phyloP scores from a whole-genome alignment of 169 alveolate species.

The Cryptosporidium muris region DNA sequence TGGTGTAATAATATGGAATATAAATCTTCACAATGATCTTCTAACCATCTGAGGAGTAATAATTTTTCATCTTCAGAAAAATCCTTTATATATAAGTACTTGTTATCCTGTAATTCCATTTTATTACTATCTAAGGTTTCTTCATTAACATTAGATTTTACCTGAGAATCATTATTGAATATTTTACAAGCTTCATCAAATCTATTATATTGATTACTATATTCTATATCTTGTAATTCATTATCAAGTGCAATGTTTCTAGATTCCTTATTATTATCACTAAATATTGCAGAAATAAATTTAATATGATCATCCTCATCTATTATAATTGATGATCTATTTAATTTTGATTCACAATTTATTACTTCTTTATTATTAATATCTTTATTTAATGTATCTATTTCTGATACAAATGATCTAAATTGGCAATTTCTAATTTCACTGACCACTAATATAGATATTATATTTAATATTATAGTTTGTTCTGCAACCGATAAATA shows the following conservation, averaged over 20 bases:
- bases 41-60: conserved; percentile 35
- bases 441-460: conserved; percentile 44
- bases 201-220: too few relatives aligned
- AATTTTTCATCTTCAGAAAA: conserved; percentile 3
- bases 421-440: conserved; percentile 51
- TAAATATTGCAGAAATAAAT: neutral
- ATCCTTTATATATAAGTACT: neutral
- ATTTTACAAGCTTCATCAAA: too few relatives aligned
- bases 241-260: neutral
- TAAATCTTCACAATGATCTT: conserved; percentile 20
- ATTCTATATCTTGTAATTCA: neutral
- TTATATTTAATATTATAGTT: conserved; percentile 36
- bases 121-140: neutral
- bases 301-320: neutral
- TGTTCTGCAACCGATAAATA: conserved; percentile 25
- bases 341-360: neutral
- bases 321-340: neutral
- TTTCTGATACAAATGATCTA: neutral
- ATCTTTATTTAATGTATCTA: neutral
- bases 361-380: neutral
- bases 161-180: too few relatives aligned
- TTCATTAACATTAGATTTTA: too few relatives aligned
- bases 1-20: conserved; percentile 15
- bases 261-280: neutral
- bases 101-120: neutral